These are phyloP conservation scores for Hypoxylon lienhwacheense DNA, from an alignment of 495 filamentous ascomycete genomes.

Conservation along the genomic window DNA sequence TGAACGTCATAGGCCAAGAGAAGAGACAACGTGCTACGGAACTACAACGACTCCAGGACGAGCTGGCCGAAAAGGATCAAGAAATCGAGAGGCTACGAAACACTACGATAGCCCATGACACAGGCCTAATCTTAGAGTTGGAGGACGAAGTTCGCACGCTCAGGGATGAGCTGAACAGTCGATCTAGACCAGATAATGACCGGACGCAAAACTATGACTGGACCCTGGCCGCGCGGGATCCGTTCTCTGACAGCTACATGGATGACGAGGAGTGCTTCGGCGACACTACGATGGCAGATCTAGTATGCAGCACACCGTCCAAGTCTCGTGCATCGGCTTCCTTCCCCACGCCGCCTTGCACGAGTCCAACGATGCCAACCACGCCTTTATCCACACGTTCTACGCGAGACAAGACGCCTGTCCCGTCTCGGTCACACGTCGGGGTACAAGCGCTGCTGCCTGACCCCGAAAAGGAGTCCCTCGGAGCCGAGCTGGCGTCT, in stretches of 20 bases:
- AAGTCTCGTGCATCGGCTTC: slow-evolving; percentile 38
- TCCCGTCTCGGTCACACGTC: slow-evolving; percentile 45
- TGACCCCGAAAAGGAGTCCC: slow-evolving; percentile 48
- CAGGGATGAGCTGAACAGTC: slow-evolving; percentile 37
- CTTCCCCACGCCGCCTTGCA: slow-evolving; percentile 55
- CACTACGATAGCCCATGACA: slow-evolving; percentile 48
- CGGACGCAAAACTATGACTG: slow-evolving; percentile 43
- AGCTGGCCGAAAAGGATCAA: slow-evolving; percentile 55
- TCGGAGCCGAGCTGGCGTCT: slow-evolving; percentile 44
- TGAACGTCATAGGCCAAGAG: slow-evolving; percentile 65
- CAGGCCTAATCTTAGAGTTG: slow-evolving; percentile 47
- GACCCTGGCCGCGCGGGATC: slow-evolving; percentile 47
- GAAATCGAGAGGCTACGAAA: slow-evolving; percentile 54
- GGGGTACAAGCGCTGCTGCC: slow-evolving; percentile 44
- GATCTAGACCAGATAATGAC: slow-evolving; percentile 32
- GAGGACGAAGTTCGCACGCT: slow-evolving; percentile 45
- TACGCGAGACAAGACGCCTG: slow-evolving; percentile 26
- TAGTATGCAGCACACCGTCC: slow-evolving; percentile 49
- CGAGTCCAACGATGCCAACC: slow-evolving; percentile 42
- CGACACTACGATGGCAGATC: slow-evolving; percentile 43
- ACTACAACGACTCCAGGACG: slow-evolving; percentile 54
- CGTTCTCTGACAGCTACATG: slow-evolving; percentile 47
- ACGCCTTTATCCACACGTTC: slow-evolving; percentile 36
- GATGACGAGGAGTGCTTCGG: slow-evolving; percentile 44
- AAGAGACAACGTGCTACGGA: slow-evolving; percentile 52